Evolutionary conservation across 2,329 filamentous ascomycete genomes (phyloP).

Genomic region (Paraphoma chrysanthemicola): DNA sequence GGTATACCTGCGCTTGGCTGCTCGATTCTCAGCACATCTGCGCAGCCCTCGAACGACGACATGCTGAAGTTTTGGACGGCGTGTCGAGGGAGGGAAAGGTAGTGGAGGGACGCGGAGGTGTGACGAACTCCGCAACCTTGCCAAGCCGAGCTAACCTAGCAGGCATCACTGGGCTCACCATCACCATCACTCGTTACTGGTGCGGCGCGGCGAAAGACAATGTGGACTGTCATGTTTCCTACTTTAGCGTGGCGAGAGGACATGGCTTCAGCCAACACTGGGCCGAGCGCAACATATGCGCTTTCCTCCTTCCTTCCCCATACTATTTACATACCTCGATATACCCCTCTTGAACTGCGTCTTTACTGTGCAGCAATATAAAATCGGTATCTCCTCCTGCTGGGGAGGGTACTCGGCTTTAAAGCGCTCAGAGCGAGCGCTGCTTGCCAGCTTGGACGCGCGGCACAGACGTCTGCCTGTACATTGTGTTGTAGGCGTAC

Average conservation of each 20-base stretch:
- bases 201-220: background rate
- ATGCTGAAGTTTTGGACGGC: slow-evolving; percentile 12
- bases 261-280: background rate
- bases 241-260: background rate
- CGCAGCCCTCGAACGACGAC: slow-evolving; percentile 24
- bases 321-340: too few species aligned
- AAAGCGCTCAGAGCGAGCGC: too few species aligned
- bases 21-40: slow-evolving; percentile 16
- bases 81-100: background rate
- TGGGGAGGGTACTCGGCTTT: too few species aligned
- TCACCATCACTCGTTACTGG: background rate
- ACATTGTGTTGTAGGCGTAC: too few species aligned
- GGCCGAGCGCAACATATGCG: too few species aligned
- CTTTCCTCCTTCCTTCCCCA: too few species aligned
- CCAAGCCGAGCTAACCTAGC: slow-evolving; percentile 27
- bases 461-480: too few species aligned
- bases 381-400: too few species aligned
- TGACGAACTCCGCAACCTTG: background rate
- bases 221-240: background rate
- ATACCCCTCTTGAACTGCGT: too few species aligned
- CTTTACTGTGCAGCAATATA: too few species aligned
- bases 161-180: slow-evolving; percentile 7
- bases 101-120: slow-evolving; percentile 10
- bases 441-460: too few species aligned
- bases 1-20: background rate